These are phyloP conservation scores for Tilletia indica DNA, from an alignment of 1,284 basidiomycete genomes.

Conservation along the genomic window DNA sequence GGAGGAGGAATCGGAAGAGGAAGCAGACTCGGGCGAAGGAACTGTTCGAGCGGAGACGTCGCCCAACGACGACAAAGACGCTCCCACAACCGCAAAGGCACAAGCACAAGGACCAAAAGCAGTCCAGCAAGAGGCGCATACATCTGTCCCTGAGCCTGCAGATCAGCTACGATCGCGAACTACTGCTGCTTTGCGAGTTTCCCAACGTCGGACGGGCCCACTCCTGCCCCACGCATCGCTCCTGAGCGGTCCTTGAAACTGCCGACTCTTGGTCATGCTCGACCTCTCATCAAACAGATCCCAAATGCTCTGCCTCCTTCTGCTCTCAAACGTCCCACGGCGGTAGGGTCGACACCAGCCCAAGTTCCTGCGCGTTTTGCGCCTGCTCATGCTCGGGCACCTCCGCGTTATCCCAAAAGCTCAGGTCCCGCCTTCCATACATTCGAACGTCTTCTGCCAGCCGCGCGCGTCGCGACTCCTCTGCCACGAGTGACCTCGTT, in stretches of 20 bases:
- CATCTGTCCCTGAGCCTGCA: no score
- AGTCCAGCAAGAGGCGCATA: constrained; percentile 42
- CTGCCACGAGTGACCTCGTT: constrained; percentile 63
- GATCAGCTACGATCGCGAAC: constrained; percentile 6
- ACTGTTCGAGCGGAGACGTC: constrained; percentile 22
- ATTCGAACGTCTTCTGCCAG: constrained; percentile 52
- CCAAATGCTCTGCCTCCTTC: neutral
- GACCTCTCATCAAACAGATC: constrained; percentile 6
- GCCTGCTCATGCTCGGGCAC: neutral
- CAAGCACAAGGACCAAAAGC: neutral
- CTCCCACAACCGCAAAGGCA: no score
- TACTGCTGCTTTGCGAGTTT: neutral
- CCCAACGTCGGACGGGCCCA: neutral
- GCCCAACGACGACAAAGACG: constrained; percentile 58
- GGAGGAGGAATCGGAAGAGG: constrained; percentile 54
- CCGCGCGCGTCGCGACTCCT: constrained; percentile 37
- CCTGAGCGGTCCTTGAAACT: neutral
- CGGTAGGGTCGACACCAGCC: neutral
- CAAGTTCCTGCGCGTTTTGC: neutral
- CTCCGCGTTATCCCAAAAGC: constrained; percentile 8
- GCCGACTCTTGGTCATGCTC: neutral
- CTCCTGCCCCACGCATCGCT: constrained; percentile 10
- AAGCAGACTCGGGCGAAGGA: constrained; percentile 30
- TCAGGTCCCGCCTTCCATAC: constrained; percentile 50
- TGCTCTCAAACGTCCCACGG: neutral